Evolutionary conservation across 2,329 filamentous ascomycete genomes (phyloP).

Genomic region (Fusarium sp.): DNA sequence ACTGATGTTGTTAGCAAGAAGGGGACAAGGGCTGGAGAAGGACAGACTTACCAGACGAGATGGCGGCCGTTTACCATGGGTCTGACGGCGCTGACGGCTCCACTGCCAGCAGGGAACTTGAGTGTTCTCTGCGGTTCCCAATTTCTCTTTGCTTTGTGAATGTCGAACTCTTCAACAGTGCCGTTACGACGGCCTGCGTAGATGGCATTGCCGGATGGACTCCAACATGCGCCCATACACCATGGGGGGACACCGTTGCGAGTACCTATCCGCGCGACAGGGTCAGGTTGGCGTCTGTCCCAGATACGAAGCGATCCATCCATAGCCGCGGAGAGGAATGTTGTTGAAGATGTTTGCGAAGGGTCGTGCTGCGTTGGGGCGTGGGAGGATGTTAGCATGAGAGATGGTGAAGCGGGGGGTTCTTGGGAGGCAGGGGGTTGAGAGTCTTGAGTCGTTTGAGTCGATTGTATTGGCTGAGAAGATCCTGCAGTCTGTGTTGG

Average conservation of each 20-base stretch:
- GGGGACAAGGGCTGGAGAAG: not conserved
- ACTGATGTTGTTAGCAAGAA: constrained; percentile 56
- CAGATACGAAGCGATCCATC: constrained; percentile 92
- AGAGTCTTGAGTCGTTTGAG: constrained; percentile 10
- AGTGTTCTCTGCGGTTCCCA: constrained; percentile 82
- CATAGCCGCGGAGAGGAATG: constrained; percentile 88
- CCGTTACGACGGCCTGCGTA: constrained; percentile 92
- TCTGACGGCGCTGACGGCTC: constrained; percentile 86
- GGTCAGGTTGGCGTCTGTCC: constrained; percentile 82
- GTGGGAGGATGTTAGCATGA: constrained; percentile 52
- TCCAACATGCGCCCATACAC: constrained; percentile 99
- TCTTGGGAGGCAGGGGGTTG: constrained; percentile 19
- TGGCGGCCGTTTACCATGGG: constrained; percentile 94
- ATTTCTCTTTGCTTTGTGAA: constrained; percentile 77
- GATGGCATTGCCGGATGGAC: constrained; percentile 92
- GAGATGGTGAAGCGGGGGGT: constrained; percentile 39
- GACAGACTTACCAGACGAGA: constrained; percentile 73
- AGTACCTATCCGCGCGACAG: constrained; percentile 82
- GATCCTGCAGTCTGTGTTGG: constrained; percentile 25
- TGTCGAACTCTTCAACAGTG: constrained; percentile 92
- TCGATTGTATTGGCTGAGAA: constrained; percentile 12
- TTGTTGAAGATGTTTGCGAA: constrained; percentile 75
- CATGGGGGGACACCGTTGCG: constrained; percentile 85
- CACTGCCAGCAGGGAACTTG: constrained; percentile 89
- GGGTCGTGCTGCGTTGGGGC: constrained; percentile 60